Conservation (phyloP, 306 rosid genomes). For the Fragaria iinumae region DNA sequence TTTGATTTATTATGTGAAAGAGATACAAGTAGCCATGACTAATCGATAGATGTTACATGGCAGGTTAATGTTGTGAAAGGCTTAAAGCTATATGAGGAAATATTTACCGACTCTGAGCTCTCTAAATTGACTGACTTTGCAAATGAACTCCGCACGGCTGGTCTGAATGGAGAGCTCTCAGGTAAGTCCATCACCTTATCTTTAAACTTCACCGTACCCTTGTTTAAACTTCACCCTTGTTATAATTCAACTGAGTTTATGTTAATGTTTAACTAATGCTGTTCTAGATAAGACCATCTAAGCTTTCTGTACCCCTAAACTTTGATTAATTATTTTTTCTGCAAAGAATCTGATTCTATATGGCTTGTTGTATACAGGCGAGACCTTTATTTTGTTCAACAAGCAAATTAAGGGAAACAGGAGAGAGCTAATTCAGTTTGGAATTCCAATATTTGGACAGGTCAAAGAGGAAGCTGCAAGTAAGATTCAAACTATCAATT, state of each 20-base stretch:
- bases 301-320: background rate
- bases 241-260: background rate
- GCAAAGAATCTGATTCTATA: conserved; percentile 19
- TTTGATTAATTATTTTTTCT: background rate
- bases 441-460: conserved; percentile 87
- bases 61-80: conserved; percentile 99
- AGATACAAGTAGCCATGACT: conserved; percentile 24
- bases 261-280: background rate
- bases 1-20: background rate
- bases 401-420: conserved; percentile 85
- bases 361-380: conserved; percentile 50
- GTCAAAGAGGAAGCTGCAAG: conserved; percentile 65
- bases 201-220: background rate
- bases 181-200: conserved; percentile 36
- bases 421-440: conserved; percentile 92
- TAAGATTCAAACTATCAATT: conserved; percentile 16
- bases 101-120: conserved; percentile 72
- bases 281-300: background rate
- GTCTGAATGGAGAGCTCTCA: conserved; percentile 82
- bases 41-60: conserved; percentile 35
- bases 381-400: conserved; percentile 84
- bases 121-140: conserved; percentile 66
- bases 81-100: conserved; percentile 74
- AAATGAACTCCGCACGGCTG: conserved; percentile 72
- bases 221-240: background rate